These are phyloP conservation scores for Dichomitus squalens DNA, from an alignment of 1,284 basidiomycete genomes.

Conservation along the genomic window DNA sequence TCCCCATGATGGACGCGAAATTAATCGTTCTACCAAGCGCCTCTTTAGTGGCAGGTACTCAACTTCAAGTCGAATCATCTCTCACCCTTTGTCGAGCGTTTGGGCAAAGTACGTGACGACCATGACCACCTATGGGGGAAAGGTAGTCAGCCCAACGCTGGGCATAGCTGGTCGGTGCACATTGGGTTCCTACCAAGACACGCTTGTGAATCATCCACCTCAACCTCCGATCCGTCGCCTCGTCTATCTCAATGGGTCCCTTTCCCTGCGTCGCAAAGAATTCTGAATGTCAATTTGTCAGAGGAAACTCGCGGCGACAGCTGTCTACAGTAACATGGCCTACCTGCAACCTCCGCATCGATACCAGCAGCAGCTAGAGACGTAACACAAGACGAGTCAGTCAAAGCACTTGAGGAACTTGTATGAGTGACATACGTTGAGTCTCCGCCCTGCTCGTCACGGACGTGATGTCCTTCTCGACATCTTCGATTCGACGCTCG, in stretches of 20 bases:
- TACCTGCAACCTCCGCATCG: constrained; percentile 46
- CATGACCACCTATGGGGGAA: constrained; percentile 39
- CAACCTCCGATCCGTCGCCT: constrained; percentile 45
- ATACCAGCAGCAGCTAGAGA: constrained; percentile 37
- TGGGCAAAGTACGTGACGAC: constrained; percentile 57
- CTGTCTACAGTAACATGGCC: neutral
- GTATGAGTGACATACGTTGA: constrained; percentile 10
- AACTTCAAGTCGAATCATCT: neutral
- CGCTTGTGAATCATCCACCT: constrained; percentile 55
- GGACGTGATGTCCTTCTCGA: constrained; percentile 34
- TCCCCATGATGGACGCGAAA: constrained; percentile 61
- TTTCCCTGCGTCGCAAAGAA: constrained; percentile 43
- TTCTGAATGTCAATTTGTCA: constrained; percentile 24
- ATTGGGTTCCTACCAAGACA: constrained; percentile 36
- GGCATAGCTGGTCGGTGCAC: no score
- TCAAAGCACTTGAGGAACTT: neutral
- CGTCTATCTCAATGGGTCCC: constrained; percentile 41
- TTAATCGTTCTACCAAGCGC: constrained; percentile 43
- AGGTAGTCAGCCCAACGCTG: rapidly evolving
- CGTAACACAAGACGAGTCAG: constrained; percentile 1
- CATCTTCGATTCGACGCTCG: constrained; percentile 31
- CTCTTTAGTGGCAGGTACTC: neutral
- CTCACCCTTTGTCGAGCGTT: constrained; percentile 52
- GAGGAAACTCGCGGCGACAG: neutral
- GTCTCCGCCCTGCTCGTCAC: constrained; percentile 20